A percentile compares a stretch with the other conserved stretches of the same genome.
Evolutionary conservation across 495 filamentous ascomycete genomes (phyloP).

Genomic region (Aspergillus baeticus): DNA sequence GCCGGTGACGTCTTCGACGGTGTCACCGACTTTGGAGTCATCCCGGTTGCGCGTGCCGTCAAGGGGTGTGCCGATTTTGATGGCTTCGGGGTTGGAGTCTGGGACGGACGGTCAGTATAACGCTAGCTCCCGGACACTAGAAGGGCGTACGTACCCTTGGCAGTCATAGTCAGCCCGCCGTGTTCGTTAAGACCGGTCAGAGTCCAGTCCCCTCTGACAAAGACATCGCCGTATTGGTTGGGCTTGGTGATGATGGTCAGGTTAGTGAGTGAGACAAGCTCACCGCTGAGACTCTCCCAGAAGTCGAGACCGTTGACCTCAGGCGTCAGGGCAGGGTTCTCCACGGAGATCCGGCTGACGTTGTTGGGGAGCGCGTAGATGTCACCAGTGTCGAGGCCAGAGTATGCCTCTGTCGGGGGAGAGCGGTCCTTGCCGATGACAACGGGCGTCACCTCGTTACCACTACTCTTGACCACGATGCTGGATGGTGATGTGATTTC

Average conservation of each 20-base stretch:
- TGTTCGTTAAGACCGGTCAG: constrained; percentile 51
- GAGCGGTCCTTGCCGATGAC: constrained; percentile 50
- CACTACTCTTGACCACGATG: constrained; percentile 41
- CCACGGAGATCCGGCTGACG: constrained; percentile 45
- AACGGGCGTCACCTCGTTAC: constrained; percentile 45
- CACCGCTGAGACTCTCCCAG: constrained; percentile 61
- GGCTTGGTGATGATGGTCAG: constrained; percentile 48
- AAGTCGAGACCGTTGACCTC: constrained; percentile 59
- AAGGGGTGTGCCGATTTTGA: constrained; percentile 56
- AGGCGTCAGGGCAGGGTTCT: constrained; percentile 54
- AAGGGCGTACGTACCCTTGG: constrained; percentile 28
- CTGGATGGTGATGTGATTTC: constrained; percentile 52
- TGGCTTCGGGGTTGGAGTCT: constrained; percentile 63
- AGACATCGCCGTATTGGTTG: constrained; percentile 60
- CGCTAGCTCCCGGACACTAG: not conserved
- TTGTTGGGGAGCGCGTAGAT: constrained; percentile 56
- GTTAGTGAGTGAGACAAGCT: constrained; percentile 51
- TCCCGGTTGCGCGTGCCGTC: constrained; percentile 56
- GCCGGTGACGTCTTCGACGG: constrained; percentile 55
- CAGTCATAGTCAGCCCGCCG: constrained; percentile 54
- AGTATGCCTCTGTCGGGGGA: constrained; percentile 54
- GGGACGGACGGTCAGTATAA: constrained; percentile 1
- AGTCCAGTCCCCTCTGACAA: constrained; percentile 56
- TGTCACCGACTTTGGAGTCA: constrained; percentile 55
- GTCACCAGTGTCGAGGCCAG: constrained; percentile 46